Evolutionary conservation across 108 stramenopile species (phyloP), one percentile per base, ranked within the genome.

Genomic region (Nannochloropsis oceanica): DNA sequence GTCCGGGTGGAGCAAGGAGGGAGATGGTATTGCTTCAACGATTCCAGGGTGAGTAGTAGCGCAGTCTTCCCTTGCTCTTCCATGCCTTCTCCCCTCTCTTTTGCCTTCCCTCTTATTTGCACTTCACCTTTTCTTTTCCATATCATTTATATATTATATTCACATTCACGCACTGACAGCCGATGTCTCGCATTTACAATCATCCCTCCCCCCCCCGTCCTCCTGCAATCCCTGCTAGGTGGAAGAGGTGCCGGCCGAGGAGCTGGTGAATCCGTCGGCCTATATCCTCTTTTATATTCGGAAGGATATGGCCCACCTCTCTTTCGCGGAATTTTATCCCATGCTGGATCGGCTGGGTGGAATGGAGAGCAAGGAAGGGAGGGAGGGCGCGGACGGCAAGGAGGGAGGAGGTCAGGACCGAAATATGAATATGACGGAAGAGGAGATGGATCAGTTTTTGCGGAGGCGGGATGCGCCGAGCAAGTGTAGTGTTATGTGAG

Each of bases 241-340:
- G 84, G 81, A 84, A 27, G 87, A 88, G 80, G 79, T 86, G 8
- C 43, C 79, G 11, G 82, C 81, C 43, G 82, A 85, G 83, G 84
- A 84, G 82, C 42, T 82, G 81, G 84, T 82, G 73, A 79, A 83
- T 25, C 87, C 87, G 25, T 85, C 86, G 44, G 90, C 90, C 34
- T 91, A 91, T 81, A 83, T 91, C 43, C 89, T 91, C 44, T 89
- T 91, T 81, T 91, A 91, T 81, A 79, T 87, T 42, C 89, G 90
- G 8, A 73, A 84, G 20, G 89, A 90, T 84, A 44, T 87, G 26
- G 85, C 86, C 22, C 83, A 79, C 25, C 46, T 86, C 42, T 26
- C 83, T 50, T 44, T 86, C 43, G 86, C 84, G 44, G 87, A 88
- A 25, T 42, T 88, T 43, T 88, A 81, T 34, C 84, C 84, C 12